Conservation (phyloP, 208 protist genomes). For the Leishmania tropica region DNA sequence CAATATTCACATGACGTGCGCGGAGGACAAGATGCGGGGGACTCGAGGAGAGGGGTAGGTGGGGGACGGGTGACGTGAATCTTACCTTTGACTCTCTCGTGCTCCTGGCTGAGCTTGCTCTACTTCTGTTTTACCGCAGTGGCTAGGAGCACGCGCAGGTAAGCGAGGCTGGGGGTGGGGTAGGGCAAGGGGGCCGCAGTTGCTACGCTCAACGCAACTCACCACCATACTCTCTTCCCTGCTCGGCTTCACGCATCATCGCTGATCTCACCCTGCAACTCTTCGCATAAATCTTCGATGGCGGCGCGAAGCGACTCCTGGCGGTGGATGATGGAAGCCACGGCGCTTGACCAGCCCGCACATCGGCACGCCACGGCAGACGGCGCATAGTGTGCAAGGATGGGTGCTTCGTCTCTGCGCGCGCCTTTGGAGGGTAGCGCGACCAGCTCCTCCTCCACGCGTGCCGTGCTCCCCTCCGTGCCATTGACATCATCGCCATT, state of each 20-base stretch:
- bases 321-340: constrained; percentile 18
- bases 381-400: constrained; percentile 28
- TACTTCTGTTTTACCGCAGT: neutral
- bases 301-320: constrained; percentile 26
- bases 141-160: neutral
- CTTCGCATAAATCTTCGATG: constrained; percentile 46
- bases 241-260: constrained; percentile 25
- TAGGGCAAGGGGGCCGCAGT: neutral
- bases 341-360: constrained; percentile 27
- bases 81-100: neutral
- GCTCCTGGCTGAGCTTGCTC: neutral
- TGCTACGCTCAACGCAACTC: neutral
- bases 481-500: neutral
- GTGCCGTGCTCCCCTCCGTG: neutral
- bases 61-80: neutral
- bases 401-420: neutral
- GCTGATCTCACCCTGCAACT: constrained; percentile 54
- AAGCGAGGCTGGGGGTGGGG: neutral
- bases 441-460: constrained; percentile 16
- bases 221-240: neutral
- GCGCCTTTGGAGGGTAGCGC: constrained; percentile 8
- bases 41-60: neutral
- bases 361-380: constrained; percentile 30
- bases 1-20: neutral
- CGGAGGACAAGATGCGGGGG: neutral